Conservation (phyloP, 805 yeast species). For the Candida michaelii region DNA sequence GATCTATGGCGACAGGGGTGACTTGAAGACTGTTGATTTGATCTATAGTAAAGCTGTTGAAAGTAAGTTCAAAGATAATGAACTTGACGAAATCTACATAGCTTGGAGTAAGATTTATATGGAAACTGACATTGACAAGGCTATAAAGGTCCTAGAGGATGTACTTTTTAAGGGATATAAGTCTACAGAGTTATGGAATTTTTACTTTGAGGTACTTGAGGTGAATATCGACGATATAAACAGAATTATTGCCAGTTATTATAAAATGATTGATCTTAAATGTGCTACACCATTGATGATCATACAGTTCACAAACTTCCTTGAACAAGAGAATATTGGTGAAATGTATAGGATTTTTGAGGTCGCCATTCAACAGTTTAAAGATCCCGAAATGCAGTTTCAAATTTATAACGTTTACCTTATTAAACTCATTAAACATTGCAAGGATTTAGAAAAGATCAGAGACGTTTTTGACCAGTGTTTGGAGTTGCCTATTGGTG, state of each 20-base stretch:
- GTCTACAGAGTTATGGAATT: slow-evolving; percentile 65
- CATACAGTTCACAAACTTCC: slow-evolving; percentile 62
- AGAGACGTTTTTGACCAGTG: slow-evolving; percentile 73
- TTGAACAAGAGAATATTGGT: slow-evolving; percentile 49
- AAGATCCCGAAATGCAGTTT: slow-evolving; percentile 51
- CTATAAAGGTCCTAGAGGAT: slow-evolving; percentile 33
- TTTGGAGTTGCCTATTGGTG: slow-evolving; percentile 29
- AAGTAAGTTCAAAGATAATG: slow-evolving; percentile 66
- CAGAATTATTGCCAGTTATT: slow-evolving; percentile 26
- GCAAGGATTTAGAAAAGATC: slow-evolving; percentile 27
- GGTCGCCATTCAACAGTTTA: slow-evolving; percentile 60
- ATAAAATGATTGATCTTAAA: slow-evolving; percentile 42
- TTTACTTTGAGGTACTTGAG: slow-evolving; percentile 70
- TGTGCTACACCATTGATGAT: slow-evolving; percentile 69
- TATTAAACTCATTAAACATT: slow-evolving; percentile 40
- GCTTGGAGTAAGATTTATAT: slow-evolving; percentile 72
- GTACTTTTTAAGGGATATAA: slow-evolving; percentile 23
- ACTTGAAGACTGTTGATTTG: slow-evolving; percentile 57
- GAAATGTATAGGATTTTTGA: slow-evolving; percentile 64
- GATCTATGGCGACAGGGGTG: slow-evolving; percentile 57
- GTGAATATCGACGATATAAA: slow-evolving; percentile 35
- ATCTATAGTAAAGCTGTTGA: slow-evolving; percentile 64
- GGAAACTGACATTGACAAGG: slow-evolving; percentile 43
- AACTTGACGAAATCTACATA: slow-evolving; percentile 67
- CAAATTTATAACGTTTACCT: slow-evolving; percentile 76